Evolutionary conservation across 2,329 filamentous ascomycete species (phyloP).

Genomic region (Aspergillus quadricinctus): DNA sequence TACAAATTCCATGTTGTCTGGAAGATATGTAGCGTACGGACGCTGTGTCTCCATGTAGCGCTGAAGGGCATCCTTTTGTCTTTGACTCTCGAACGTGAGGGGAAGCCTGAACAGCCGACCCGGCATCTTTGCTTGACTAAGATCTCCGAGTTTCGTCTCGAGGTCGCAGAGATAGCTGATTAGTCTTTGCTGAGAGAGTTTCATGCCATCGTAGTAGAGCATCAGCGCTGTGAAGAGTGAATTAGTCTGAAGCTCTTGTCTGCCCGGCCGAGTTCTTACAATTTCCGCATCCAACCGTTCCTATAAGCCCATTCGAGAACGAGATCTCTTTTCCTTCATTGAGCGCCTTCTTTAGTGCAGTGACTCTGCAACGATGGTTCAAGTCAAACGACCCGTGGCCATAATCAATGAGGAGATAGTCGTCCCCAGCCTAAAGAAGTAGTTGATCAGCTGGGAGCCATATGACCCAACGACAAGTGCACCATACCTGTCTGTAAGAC

Average conservation of each 20-base stretch:
- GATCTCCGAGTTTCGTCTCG: constrained; percentile 38
- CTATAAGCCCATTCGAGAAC: constrained; percentile 42
- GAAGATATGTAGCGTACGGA: constrained; percentile 58
- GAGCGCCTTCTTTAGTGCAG: constrained; percentile 50
- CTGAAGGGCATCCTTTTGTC: constrained; percentile 49
- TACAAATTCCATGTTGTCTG: constrained; percentile 57
- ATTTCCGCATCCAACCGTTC: constrained; percentile 49
- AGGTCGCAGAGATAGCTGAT: constrained; percentile 34
- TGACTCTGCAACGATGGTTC: constrained; percentile 54
- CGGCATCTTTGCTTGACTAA: constrained; percentile 39
- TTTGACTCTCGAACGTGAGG: constrained; percentile 38
- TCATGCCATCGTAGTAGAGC: constrained; percentile 44
- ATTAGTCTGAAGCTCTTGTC: neutral
- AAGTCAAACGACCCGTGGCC: constrained; percentile 54
- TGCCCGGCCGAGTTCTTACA: constrained; percentile 17
- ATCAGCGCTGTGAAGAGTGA: constrained; percentile 32
- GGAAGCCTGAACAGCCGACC: constrained; percentile 45
- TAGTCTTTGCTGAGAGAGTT: constrained; percentile 35
- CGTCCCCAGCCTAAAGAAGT: constrained; percentile 42
- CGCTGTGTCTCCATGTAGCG: constrained; percentile 61
- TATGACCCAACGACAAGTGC: neutral
- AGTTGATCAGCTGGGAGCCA: constrained; percentile 2
- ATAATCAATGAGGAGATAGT: constrained; percentile 56
- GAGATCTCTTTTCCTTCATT: constrained; percentile 30
- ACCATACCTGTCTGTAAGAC: constrained; percentile 37